Evolutionary conservation across 176 grass and related monocot genomes (phyloP), one percentile per base, ranked within the genome.

Genomic region (Themeda triandra): DNA sequence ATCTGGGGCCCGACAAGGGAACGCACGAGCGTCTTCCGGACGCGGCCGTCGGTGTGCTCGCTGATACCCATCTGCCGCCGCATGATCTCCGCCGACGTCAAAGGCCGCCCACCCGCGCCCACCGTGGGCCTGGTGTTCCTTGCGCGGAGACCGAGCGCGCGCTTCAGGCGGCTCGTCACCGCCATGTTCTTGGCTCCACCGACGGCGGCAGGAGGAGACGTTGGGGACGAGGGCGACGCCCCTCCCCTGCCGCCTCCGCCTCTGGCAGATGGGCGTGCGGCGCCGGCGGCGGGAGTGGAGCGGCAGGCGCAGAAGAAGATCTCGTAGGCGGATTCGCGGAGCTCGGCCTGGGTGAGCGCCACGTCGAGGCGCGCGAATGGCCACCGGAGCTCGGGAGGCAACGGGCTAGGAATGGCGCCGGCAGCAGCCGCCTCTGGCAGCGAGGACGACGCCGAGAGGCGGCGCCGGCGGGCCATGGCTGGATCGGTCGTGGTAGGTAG

Each of bases 61-160:
- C 42, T 83, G 36, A 84, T 74, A 18, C 88, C 82, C 85, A 90
- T 85, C 71, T 93, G 88, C 40, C 67, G 82, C 64, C 88, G 82
- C 88, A 93, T 93, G 35, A 93, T 85, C 88, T 93, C 92, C n/a
- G 82, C 85, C 54, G 88, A 88, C 2, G 87, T 86, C 87, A 90
- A 88, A 1, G 81, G 85, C 0, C 84, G 80, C 18, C 77, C 77
- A 4, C 59, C 76, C 8, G 71, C 65, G 10, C 66, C 71, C 44
- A 65, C 73, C 85, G 81, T 90, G 2, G 83, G 81, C 83, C 85
- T 82, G 41, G 83, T 82, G 66, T 78, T 86, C 82, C 86, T 82
- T 23, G 90, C 80, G 33, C 77, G 78, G 42, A 89, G 75, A 18
- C 93, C 90, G 6, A 92, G 82, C 73, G 71, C 65, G 18, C 64